Evolutionary conservation across 179 eudicot species (phyloP).

Genomic region (Carnegiea gigantea): DNA sequence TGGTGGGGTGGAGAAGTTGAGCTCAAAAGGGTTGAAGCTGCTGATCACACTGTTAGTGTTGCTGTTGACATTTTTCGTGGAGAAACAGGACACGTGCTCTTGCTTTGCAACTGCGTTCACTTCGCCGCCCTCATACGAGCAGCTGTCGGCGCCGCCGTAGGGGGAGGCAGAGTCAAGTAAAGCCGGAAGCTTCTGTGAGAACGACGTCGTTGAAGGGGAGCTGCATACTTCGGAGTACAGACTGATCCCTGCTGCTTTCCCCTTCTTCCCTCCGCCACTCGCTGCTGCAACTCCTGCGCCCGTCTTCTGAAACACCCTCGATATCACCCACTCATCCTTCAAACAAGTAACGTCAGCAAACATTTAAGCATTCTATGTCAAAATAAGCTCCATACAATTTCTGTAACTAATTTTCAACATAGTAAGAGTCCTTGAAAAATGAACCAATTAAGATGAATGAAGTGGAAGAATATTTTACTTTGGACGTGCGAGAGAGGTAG

Average conservation of each 20-base stretch:
- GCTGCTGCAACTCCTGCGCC: conserved; percentile 33
- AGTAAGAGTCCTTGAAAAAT: too few species aligned
- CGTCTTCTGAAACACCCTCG: conserved; percentile 79
- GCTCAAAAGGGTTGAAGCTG: conserved; percentile 40
- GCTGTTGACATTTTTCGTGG: conserved; percentile 38
- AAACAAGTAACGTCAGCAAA: neutral
- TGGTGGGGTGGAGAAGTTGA: conserved; percentile 19
- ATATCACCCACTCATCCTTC: conserved; percentile 95
- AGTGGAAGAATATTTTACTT: conserved; percentile 37
- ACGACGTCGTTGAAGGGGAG: conserved; percentile 54
- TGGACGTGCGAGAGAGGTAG: conserved; percentile 70
- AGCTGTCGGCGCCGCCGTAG: conserved; percentile 34
- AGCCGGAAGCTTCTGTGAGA: conserved; percentile 58
- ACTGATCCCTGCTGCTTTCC: conserved; percentile 11
- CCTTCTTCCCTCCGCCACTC: conserved; percentile 41
- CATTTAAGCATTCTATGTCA: neutral
- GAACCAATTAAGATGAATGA: too few species aligned
- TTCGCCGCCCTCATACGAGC: conserved; percentile 36
- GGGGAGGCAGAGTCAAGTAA: conserved; percentile 63
- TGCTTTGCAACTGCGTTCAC: conserved; percentile 18
- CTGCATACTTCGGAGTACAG: conserved; percentile 49
- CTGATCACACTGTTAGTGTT: conserved; percentile 18
- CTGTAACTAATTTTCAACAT: too few species aligned
- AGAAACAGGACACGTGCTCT: conserved; percentile 99
- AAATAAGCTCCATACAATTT: too few species aligned